Evolutionary conservation across 192 early-diverging fungal species (phyloP).

Genomic region (Backusella parvicylindrica): DNA sequence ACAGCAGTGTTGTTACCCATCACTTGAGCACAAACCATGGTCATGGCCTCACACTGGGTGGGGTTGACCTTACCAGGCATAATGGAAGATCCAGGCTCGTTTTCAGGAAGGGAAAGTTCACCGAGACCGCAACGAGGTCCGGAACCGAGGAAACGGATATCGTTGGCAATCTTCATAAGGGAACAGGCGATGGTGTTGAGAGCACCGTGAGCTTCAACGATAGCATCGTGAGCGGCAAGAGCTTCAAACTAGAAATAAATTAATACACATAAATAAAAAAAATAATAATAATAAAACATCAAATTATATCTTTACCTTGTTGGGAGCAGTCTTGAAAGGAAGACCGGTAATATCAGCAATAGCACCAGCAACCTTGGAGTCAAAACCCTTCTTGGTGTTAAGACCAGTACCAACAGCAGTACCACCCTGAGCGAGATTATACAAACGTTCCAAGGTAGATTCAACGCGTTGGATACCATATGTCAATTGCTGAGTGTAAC

Average conservation of each 20-base stretch:
- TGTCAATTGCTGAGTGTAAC: slow-evolving; percentile 90
- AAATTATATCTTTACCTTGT: slow-evolving; percentile 64
- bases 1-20: slow-evolving; percentile 98
- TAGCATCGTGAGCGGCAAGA: slow-evolving; percentile 96
- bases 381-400: slow-evolving; percentile 94
- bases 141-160: slow-evolving; percentile 94
- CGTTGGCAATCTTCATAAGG: slow-evolving; percentile 99
- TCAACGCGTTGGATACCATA: slow-evolving; percentile 89
- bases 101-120: slow-evolving; percentile 94
- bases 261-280: background rate
- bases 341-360: slow-evolving; percentile 86
- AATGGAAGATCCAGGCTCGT: slow-evolving; percentile 98
- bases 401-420: slow-evolving; percentile 97
- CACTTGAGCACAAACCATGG: slow-evolving; percentile 97
- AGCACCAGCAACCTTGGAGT: slow-evolving; percentile 82
- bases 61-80: slow-evolving; percentile 99
- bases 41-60: slow-evolving; percentile 99
- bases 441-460: slow-evolving; percentile 77
- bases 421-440: slow-evolving; percentile 94
- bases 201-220: slow-evolving; percentile 94
- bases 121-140: slow-evolving; percentile 98
- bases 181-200: slow-evolving; percentile 94
- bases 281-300: background rate
- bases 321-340: slow-evolving; percentile 93
- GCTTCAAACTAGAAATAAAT: slow-evolving; percentile 77